Evolutionary conservation across 1,284 basidiomycete genomes (phyloP), one percentile per base, ranked within the genome.

Genomic region (Apiotrichum siamense): DNA sequence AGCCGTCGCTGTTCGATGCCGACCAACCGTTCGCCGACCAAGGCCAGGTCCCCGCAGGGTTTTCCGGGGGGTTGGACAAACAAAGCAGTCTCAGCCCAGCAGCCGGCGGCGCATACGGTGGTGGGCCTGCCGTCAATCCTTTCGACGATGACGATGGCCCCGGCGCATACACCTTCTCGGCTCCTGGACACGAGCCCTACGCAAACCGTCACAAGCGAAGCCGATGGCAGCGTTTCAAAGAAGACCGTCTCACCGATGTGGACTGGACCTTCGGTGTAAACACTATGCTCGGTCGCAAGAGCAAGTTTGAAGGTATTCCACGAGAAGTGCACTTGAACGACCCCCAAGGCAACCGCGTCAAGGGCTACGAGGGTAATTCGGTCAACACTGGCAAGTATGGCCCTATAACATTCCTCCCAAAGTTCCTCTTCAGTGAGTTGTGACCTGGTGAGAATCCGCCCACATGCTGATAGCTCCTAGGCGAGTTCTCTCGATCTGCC

Each of bases 381-480:
- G 85, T 98, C 45, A 88, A 85, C 39, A 97, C 96, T 20, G 91
- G 86, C 78, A 98, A 98, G 75, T 99, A 97, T 77, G 97, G 93
- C 66, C 60, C 86, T 32, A 79, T 80, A 29, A 88, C 88, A 0
- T 98, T 98, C 74, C 59, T 92, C 11, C 92, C 91, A 45, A 97
- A 97, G 73, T 99, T 98, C 76, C 74, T 98, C 52, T 80, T 81
- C 54, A 89, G 91, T 94, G 64, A 63, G 84, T 73, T 27, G 15
- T 2, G 9, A 17, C 35, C 44, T 50, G 24, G 40, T 20, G 5
- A 13, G 23, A 7, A 36, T 9, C 13, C 12, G 13, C 17, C 17
- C 44, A 55, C 45, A 54, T 39, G 18, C 15, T 11, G 29, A 2
- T 47, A 69, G 21, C 12, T n/a, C 38, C 2, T 47, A 69, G 69